phyloP scores from a whole-genome alignment of 345 rosid species.

The Hibiscus syriacus region DNA sequence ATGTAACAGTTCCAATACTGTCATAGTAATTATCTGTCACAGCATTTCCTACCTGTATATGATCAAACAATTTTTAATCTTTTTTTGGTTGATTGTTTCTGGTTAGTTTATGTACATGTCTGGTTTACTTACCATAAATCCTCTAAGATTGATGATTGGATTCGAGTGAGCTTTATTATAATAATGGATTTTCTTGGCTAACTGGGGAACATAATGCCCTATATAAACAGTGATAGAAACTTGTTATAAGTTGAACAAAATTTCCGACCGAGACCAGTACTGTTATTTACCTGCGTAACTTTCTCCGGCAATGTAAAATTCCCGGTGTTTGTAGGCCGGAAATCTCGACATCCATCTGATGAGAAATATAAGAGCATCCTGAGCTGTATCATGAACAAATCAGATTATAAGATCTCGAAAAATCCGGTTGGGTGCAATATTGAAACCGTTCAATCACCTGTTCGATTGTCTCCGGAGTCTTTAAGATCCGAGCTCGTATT shows the following conservation, averaged over 20 bases:
- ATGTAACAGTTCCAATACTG: slow-evolving; percentile 68
- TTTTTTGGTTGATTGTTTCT: background rate
- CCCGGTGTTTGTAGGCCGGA: slow-evolving; percentile 73
- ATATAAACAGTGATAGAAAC: background rate
- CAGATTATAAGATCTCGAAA: background rate
- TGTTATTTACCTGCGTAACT: slow-evolving; percentile 78
- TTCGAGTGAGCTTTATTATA: slow-evolving; percentile 42
- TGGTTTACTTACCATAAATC: slow-evolving; percentile 58
- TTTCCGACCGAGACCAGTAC: background rate
- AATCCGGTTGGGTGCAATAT: background rate
- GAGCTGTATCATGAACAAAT: slow-evolving; percentile 40
- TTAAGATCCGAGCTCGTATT: slow-evolving; percentile 68
- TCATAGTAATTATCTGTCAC: slow-evolving; percentile 74
- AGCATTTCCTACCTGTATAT: slow-evolving; percentile 75
- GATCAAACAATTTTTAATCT: background rate
- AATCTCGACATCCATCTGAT: slow-evolving; percentile 81
- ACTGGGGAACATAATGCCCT: slow-evolving; percentile 96
- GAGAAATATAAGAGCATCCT: slow-evolving; percentile 67
- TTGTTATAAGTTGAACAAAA: background rate
- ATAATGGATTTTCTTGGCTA: slow-evolving; percentile 68
- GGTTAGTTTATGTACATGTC: background rate
- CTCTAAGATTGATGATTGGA: slow-evolving; percentile 73
- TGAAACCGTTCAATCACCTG: slow-evolving; percentile 33
- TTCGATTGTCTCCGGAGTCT: slow-evolving; percentile 62
- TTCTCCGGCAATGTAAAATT: slow-evolving; percentile 82